Percentiles rank a stretch among this genome's conserved stretches.
phyloP scores from a whole-genome alignment of 2,329 filamentous ascomycete species.

The Rutstroemia sp. region DNA sequence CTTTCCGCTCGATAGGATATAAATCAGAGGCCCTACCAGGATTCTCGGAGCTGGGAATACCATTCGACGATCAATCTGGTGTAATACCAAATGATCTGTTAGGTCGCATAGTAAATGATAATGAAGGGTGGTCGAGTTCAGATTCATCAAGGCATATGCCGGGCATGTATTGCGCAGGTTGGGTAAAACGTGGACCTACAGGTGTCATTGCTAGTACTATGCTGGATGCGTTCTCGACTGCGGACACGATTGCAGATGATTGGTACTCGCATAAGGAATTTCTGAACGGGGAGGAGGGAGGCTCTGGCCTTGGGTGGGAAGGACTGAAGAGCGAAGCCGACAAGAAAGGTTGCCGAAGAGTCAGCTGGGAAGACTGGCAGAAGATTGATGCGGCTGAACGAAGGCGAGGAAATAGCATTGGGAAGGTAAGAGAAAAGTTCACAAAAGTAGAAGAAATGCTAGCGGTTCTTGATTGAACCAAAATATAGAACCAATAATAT shows the following conservation, averaged over 20 bases:
- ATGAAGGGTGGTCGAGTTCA: constrained; percentile 11
- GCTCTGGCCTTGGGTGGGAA: constrained; percentile 62
- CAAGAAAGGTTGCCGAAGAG: constrained; percentile 48
- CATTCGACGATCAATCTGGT: constrained; percentile 68
- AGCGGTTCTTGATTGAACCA: constrained; percentile 36
- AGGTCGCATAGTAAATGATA: constrained; percentile 55
- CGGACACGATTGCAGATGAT: constrained; percentile 75
- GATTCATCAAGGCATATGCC: constrained; percentile 36
- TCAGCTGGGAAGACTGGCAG: constrained; percentile 82
- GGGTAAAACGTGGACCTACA: constrained; percentile 92
- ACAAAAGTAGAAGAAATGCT: constrained; percentile 52
- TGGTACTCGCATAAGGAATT: constrained; percentile 49
- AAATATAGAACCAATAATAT: constrained; percentile 6
- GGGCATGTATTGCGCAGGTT: constrained; percentile 87
- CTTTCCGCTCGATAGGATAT: constrained; percentile 94
- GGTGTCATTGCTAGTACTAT: constrained; percentile 96
- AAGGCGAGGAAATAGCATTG: constrained; percentile 53
- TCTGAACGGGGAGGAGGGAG: constrained; percentile 35
- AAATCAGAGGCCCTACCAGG: constrained; percentile 72
- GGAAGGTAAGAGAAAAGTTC: constrained; percentile 74
- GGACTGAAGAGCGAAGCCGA: constrained; percentile 57
- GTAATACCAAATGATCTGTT: constrained; percentile 75
- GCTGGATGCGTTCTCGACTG: constrained; percentile 87
- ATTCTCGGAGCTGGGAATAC: constrained; percentile 64
- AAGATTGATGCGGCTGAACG: constrained; percentile 76